A percentile compares a stretch with the other conserved stretches of the same genome.
These are phyloP conservation scores for Ehretia macrophylla DNA, from an alignment of 257 asterid species.

Conservation along the genomic window DNA sequence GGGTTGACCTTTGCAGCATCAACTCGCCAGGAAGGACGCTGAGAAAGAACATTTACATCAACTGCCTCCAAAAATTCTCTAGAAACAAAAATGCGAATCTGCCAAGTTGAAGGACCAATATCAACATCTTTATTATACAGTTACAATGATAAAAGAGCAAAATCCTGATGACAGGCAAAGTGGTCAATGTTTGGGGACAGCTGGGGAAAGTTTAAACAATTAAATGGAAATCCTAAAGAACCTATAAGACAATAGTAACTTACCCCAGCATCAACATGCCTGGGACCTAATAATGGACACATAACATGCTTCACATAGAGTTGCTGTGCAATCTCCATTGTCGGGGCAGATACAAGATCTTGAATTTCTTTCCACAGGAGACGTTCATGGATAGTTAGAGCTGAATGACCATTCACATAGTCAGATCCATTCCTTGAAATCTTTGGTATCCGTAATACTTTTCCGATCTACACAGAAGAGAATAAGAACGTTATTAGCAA, in stretches of 20 bases:
- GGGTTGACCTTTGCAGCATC: constrained; percentile 77
- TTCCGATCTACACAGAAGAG: constrained; percentile 54
- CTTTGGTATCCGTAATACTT: constrained; percentile 78
- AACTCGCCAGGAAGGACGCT: constrained; percentile 90
- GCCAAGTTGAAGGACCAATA: constrained; percentile 12
- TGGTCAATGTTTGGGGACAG: not conserved
- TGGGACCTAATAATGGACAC: constrained; percentile 71
- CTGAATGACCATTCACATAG: constrained; percentile 44
- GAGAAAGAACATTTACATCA: constrained; percentile 58
- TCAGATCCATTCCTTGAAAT: constrained; percentile 45
- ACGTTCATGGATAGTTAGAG: constrained; percentile 50
- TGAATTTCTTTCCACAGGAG: constrained; percentile 59
- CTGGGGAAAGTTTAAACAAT: not conserved
- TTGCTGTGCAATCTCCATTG: constrained; percentile 66
- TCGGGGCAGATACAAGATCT: constrained; percentile 66
- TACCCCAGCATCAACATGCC: constrained; percentile 94
- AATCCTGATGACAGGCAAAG: constrained; percentile 2
- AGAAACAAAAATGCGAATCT: constrained; percentile 66
- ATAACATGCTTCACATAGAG: constrained; percentile 70
- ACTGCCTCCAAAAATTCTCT: constrained; percentile 85
- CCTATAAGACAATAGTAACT: constrained; percentile 9
- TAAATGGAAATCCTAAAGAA: constrained; percentile 9
- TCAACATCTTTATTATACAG: not conserved
- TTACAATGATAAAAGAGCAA: not conserved
- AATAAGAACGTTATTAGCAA: not conserved